Percentiles rank a stretch among this genome's conserved stretches.
phyloP scores from a whole-genome alignment of 306 rosid genomes.

The Vigna trinervia region DNA sequence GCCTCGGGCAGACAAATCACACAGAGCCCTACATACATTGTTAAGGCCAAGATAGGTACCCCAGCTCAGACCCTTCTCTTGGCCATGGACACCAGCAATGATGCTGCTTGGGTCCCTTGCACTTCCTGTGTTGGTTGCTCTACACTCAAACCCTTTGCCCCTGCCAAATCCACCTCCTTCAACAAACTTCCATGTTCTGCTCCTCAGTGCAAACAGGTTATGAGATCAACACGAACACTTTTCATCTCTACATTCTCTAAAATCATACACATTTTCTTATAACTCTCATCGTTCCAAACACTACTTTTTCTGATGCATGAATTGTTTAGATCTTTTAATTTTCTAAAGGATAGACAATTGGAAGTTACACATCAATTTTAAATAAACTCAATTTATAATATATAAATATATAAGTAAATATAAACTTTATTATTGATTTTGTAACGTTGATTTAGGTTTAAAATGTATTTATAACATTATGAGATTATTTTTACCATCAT shows the following conservation, averaged over 20 bases:
- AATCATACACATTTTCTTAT: neutral
- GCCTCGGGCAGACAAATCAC: conserved; percentile 85
- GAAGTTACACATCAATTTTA: too few relatives aligned
- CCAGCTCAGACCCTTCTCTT: conserved; percentile 81
- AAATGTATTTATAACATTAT: too few relatives aligned
- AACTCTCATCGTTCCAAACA: too few relatives aligned
- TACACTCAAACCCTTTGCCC: conserved; percentile 46
- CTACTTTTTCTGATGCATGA: neutral
- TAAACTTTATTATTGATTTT: too few relatives aligned
- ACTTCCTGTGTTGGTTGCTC: conserved; percentile 81
- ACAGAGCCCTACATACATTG: conserved; percentile 83
- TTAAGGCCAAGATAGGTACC: conserved; percentile 72
- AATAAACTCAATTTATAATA: too few relatives aligned
- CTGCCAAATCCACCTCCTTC: conserved; percentile 63
- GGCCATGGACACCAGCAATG: conserved; percentile 90
- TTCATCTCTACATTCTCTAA: neutral
- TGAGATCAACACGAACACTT: neutral
- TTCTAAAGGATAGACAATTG: neutral
- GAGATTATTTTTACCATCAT: too few relatives aligned
- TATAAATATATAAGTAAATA: too few relatives aligned
- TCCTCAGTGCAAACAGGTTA: conserved; percentile 85
- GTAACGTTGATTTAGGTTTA: too few relatives aligned
- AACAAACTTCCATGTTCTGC: conserved; percentile 56
- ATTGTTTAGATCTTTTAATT: conserved; percentile 15
- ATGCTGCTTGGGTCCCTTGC: conserved; percentile 93